Base-by-base conservation (phyloP, 73 alveolate species). In the Paramecium sonneborni region DNA sequence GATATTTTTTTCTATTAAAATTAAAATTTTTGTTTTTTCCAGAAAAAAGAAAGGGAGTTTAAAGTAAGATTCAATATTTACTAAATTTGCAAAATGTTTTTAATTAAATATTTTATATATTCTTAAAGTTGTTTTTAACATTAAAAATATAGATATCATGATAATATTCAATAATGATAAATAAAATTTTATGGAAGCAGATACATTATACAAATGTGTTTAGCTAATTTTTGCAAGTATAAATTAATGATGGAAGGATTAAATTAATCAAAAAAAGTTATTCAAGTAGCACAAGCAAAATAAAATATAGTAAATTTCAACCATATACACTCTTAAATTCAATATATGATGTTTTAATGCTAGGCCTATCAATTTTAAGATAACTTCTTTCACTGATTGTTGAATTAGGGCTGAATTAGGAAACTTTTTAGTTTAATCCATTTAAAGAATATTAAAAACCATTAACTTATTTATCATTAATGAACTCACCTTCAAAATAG, bases 401-500 rank as follows among this genome's bases (percentile, higher is more conserved):
- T 18, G 68, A 52, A 52, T 52, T 20, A 18, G 32, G 32, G 18
- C 68, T 52, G 1, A 52, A 21, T 18, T 52, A 52, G 10, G 68
- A 18, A 15, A 52, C 30, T 21, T 28, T 52, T 52, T 52, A 18
- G 6, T 52, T 11, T n/a, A 20, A 7, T 52, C 68, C 68, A 18
- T 52, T 52, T 52, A 52, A 52, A 15, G 68, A 52, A 20, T 52
- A 52, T 52, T 52, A 21, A 52, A 52, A 52, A 7, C 84, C 84
- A 62, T 10, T 30, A 12, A 62, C 88, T 21, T 85, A 92, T 85
- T 70, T 90, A 92, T 95, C 98, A 86, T 95, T 93, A 44, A 46
- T 57, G 93, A 94, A 95, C 15, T 94, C 96, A 2, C 98, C 98
- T 69, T 95, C 98, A 92, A 93, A 95, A 26, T 69, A 86, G 58